Evolutionary conservation across 805 yeast genomes (phyloP), one percentile per base, ranked within the genome.

Genomic region (Saccharomycopsis sp.): DNA sequence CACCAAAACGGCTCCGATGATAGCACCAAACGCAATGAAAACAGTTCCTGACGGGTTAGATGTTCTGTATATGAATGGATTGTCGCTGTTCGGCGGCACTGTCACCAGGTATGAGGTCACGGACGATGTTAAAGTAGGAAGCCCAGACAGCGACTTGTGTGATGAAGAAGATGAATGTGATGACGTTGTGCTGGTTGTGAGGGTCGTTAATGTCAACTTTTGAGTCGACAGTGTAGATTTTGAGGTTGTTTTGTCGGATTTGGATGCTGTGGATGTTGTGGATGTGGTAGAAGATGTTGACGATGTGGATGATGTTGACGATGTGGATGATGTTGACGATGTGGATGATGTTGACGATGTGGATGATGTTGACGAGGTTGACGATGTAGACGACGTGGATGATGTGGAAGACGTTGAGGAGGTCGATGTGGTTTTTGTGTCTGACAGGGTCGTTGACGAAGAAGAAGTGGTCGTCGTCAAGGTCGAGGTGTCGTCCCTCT

Each of bases 21-120:
- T 75, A 9, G 85, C 75, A 1, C 95, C 96, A 50, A 89, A 86
- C 0, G 88, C 86, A 54, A 90, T 89, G 71, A 89, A 89, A 1
- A 90, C 91, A 0, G 94, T 86, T 1, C 96, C 96, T 52, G 80
- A 77, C 1, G 91, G 89, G 51, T 76, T 74, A 20, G 66, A 66
- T 3, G 82, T 70, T 51, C 73, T 70, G 63, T 78, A 70, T 18
- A 89, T 75, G 65, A 78, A 83, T 9, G 96, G 96, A 69, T 89
- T 89, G 53, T 77, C 71, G 16, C 64, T 64, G 47, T 80, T 75
- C 1, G 84, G 73, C 0, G 96, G 96, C 1, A 75, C 77, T 7
- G 72, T 68, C 29, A 75, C 72, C 0, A 69, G 64, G 63, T 68
- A 65, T 1, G 66, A 51, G 1, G 65, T 51, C 5, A 44, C 16